Conservation (phyloP, 2,329 filamentous ascomycete species). For the Alternaria postmessia region DNA sequence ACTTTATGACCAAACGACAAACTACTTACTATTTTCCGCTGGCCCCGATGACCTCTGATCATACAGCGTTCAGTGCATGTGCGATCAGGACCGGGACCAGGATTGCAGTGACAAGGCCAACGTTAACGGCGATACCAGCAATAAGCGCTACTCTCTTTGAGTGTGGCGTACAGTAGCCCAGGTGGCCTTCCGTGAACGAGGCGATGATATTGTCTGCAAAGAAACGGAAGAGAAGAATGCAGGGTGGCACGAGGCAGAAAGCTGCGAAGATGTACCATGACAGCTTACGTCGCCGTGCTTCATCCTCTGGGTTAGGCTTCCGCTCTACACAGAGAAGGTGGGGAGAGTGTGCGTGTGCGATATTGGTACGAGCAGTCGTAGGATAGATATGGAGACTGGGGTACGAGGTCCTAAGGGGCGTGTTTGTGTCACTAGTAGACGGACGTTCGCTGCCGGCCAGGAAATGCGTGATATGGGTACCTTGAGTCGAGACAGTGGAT, state of each 20-base stretch:
- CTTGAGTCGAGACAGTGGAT: slow-evolving; percentile 29
- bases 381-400: slow-evolving; percentile 25
- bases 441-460: slow-evolving; percentile 35
- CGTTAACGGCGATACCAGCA: slow-evolving; percentile 41
- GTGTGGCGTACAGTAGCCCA: slow-evolving; percentile 37
- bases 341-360: slow-evolving; percentile 38
- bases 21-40: background rate
- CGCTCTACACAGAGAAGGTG: slow-evolving; percentile 43
- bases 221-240: slow-evolving; percentile 48
- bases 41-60: background rate
- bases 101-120: slow-evolving; percentile 31
- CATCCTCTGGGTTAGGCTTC: slow-evolving; percentile 30
- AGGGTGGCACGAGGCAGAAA: slow-evolving; percentile 48
- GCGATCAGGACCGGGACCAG: slow-evolving; percentile 37
- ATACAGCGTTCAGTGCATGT: slow-evolving; percentile 29
- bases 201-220: slow-evolving; percentile 44
- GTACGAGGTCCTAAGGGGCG: slow-evolving; percentile 32
- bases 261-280: slow-evolving; percentile 46
- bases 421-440: slow-evolving; percentile 42
- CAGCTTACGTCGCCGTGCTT: slow-evolving; percentile 36
- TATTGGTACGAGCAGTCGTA: slow-evolving; percentile 11
- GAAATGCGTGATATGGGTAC: slow-evolving; percentile 32
- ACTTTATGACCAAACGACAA: too few relatives aligned
- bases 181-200: slow-evolving; percentile 39
- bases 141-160: slow-evolving; percentile 45